These are phyloP conservation scores for Colletotrichum truncatum DNA, from an alignment of 2,329 filamentous ascomycete genomes.

Conservation along the genomic window DNA sequence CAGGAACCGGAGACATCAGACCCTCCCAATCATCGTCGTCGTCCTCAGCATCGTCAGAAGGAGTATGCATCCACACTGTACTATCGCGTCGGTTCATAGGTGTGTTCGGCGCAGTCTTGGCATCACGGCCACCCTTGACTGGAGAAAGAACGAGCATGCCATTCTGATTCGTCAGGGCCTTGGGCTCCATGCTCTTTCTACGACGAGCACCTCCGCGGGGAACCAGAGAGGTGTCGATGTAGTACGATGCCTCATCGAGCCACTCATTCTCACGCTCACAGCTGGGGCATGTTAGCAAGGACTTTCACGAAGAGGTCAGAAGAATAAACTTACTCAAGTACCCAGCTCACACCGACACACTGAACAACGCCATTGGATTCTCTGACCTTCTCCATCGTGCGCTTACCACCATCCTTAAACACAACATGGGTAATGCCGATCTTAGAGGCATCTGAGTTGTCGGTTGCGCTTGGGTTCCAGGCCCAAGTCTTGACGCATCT, in stretches of 20 bases:
- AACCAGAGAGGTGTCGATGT: constrained; percentile 72
- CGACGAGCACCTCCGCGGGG: constrained; percentile 77
- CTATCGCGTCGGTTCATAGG: constrained; percentile 63
- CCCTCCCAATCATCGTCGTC: constrained; percentile 51
- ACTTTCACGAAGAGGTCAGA: background rate
- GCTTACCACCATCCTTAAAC: constrained; percentile 85
- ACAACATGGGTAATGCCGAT: constrained; percentile 88
- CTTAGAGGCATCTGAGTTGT: constrained; percentile 52
- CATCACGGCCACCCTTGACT: constrained; percentile 39
- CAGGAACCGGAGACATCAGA: constrained; percentile 64
- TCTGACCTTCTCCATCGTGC: constrained; percentile 83
- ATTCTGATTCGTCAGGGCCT: constrained; percentile 73
- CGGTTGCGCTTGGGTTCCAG: constrained; percentile 67
- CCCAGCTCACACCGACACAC: constrained; percentile 89
- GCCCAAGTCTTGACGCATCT: constrained; percentile 79
- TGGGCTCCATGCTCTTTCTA: constrained; percentile 85
- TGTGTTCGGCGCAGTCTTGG: constrained; percentile 53
- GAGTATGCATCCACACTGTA: constrained; percentile 63
- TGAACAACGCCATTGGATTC: constrained; percentile 78
- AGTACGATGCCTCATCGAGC: constrained; percentile 77
- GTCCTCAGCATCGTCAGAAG: constrained; percentile 53
- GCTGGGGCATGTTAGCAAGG: constrained; percentile 46
- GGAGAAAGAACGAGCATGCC: constrained; percentile 64
- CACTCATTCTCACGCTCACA: constrained; percentile 81
- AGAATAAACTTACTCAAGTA: constrained; percentile 77